phyloP scores from a whole-genome alignment of 2,329 filamentous ascomycete genomes.

The Ophiostoma novo-ulmi region DNA sequence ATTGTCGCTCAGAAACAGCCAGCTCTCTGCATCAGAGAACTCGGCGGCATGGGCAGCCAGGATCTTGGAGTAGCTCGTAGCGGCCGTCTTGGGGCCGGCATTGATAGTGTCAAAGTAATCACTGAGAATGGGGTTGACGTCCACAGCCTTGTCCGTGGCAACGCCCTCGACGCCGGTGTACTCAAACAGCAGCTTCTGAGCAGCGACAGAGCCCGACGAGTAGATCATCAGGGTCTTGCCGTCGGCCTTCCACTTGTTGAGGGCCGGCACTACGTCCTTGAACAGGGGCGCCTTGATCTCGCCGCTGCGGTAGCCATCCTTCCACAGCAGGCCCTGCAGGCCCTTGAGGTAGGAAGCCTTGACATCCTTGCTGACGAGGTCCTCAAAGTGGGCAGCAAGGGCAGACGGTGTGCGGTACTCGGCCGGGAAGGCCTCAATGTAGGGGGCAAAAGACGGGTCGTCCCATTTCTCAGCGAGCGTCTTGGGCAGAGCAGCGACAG shows the following conservation, averaged over 20 bases:
- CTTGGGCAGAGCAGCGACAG: slow-evolving; percentile 59
- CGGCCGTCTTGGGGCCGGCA: slow-evolving; percentile 67
- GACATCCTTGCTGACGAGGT: slow-evolving; percentile 66
- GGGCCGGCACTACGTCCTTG: slow-evolving; percentile 62
- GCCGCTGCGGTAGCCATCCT: slow-evolving; percentile 65
- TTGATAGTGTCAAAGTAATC: slow-evolving; percentile 78
- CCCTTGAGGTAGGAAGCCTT: slow-evolving; percentile 74
- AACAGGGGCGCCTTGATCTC: slow-evolving; percentile 69
- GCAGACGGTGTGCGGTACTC: slow-evolving; percentile 56
- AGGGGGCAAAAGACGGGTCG: slow-evolving; percentile 56
- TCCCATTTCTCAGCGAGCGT: slow-evolving; percentile 65
- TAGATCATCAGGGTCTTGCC: slow-evolving; percentile 67
- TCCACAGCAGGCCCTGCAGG: slow-evolving; percentile 75
- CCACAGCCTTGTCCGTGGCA: slow-evolving; percentile 29
- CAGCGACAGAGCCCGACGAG: slow-evolving; percentile 72
- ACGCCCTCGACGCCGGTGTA: slow-evolving; percentile 49
- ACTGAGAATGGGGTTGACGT: slow-evolving; percentile 54
- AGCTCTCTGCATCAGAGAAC: slow-evolving; percentile 46
- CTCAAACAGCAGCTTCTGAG: slow-evolving; percentile 73
- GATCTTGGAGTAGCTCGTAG: slow-evolving; percentile 63
- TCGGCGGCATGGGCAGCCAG: slow-evolving; percentile 33
- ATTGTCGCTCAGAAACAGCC: slow-evolving; percentile 80
- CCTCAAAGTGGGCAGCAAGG: slow-evolving; percentile 61
- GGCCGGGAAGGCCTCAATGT: slow-evolving; percentile 65
- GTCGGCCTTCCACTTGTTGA: slow-evolving; percentile 52